Conservation (phyloP, 2,329 filamentous ascomycete species). For the Diplocarpon mali region DNA sequence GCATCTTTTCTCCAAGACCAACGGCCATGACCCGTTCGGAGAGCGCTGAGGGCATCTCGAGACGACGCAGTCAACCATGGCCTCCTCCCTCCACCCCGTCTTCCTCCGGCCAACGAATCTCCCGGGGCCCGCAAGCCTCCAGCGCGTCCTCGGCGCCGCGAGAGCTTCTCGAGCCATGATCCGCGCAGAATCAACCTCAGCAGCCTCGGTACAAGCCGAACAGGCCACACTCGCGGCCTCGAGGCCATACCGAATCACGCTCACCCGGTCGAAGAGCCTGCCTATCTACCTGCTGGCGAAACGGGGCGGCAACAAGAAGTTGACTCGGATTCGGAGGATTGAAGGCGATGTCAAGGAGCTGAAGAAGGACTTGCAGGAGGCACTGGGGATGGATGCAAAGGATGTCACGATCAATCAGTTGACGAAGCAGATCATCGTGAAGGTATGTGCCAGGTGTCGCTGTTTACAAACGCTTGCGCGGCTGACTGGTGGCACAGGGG, state of each 20-base stretch:
- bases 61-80: conserved; percentile 7
- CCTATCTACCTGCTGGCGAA: conserved; percentile 68
- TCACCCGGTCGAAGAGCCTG: conserved; percentile 59
- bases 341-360: conserved; percentile 60
- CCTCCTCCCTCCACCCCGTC: conserved; percentile 18
- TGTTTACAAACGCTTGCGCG: neutral
- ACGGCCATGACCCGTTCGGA: too few species aligned
- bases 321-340: conserved; percentile 69
- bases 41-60: too few species aligned
- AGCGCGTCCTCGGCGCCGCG: conserved; percentile 18
- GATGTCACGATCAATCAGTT: conserved; percentile 39
- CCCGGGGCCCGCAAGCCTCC: conserved; percentile 23
- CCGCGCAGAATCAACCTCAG: conserved; percentile 6
- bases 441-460: conserved; percentile 35
- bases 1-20: neutral
- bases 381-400: conserved; percentile 42
- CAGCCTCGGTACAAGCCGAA: conserved; percentile 3
- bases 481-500: conserved; percentile 29
- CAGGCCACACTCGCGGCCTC: conserved; percentile 3
- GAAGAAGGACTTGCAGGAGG: conserved; percentile 48
- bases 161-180: neutral
- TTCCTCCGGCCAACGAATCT: conserved; percentile 26
- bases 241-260: conserved; percentile 43
- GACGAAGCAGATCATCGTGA: conserved; percentile 66
- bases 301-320: conserved; percentile 62